These are phyloP conservation scores for Serpula lacrymans DNA, from an alignment of 768 basidiomycete genomes.

Conservation along the genomic window DNA sequence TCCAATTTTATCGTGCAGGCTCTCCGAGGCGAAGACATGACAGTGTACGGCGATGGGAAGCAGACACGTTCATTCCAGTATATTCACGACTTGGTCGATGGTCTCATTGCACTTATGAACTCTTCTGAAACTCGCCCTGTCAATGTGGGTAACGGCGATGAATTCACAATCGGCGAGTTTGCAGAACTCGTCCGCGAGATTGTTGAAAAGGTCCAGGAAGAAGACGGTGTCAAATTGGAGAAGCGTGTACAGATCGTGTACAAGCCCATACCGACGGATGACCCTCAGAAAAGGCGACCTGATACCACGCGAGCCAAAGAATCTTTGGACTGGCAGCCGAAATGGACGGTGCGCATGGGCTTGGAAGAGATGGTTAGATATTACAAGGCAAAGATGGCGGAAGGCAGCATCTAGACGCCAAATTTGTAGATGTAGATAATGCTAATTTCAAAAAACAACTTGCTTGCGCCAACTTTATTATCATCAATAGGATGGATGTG, in stretches of 20 bases:
- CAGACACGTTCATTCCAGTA: constrained; percentile 98
- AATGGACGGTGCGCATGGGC: constrained; percentile 91
- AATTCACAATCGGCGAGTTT: constrained; percentile 94
- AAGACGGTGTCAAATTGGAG: constrained; percentile 58
- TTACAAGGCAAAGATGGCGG: constrained; percentile 86
- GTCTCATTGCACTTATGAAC: constrained; percentile 93
- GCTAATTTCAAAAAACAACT: neutral
- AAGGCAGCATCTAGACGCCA: constrained; percentile 64
- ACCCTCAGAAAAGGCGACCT: constrained; percentile 91
- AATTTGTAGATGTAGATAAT: neutral
- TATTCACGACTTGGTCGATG: constrained; percentile 96
- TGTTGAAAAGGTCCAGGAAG: constrained; percentile 88
- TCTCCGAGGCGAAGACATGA: constrained; percentile 93
- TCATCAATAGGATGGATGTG: neutral
- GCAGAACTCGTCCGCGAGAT: constrained; percentile 89
- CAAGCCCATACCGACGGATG: constrained; percentile 83
- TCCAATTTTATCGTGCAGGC: constrained; percentile 99
- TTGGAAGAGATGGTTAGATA: constrained; percentile 94
- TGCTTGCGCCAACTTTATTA: neutral
- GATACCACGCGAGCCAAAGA: constrained; percentile 91
- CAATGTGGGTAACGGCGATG: constrained; percentile 94
- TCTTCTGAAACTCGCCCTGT: constrained; percentile 89
- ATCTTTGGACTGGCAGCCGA: constrained; percentile 83
- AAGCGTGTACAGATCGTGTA: constrained; percentile 67
- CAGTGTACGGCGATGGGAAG: constrained; percentile 90